A percentile compares a stretch with the other conserved stretches of the same genome.
Conservation (phyloP, 2,329 filamentous ascomycete genomes). For the Ceratocystis huliohia region DNA sequence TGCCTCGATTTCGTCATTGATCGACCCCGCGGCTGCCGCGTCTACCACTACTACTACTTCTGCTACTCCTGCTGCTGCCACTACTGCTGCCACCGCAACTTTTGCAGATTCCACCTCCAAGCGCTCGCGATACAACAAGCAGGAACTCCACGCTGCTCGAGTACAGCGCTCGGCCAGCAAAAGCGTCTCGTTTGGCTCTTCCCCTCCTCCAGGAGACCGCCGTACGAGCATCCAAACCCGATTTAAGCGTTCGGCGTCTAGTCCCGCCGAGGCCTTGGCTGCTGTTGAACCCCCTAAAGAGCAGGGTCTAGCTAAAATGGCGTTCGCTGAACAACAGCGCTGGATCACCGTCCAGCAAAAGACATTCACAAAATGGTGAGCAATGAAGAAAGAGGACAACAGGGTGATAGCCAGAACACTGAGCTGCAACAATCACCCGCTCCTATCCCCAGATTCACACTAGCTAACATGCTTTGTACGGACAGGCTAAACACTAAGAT, state of each 20-base stretch:
- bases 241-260: constrained; percentile 29
- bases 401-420: not conserved
- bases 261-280: constrained; percentile 33
- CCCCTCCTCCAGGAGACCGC: constrained; percentile 18
- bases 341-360: constrained; percentile 86
- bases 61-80: not conserved
- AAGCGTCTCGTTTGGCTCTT: constrained; percentile 25
- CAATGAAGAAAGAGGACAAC: not conserved
- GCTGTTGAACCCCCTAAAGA: constrained; percentile 39
- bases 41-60: constrained; percentile 22
- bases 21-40: constrained; percentile 22
- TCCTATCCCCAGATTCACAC: too few relatives aligned
- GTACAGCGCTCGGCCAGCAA: constrained; percentile 34
- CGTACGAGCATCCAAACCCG: constrained; percentile 27
- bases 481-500: constrained; percentile 90
- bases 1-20: constrained; percentile 9
- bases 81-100: not conserved
- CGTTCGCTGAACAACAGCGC: constrained; percentile 50
- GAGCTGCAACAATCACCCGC: not conserved
- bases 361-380: constrained; percentile 89
- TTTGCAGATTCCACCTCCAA: constrained; percentile 28
- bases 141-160: constrained; percentile 39
- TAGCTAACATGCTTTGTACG: not conserved
- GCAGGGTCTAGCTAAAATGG: constrained; percentile 45
- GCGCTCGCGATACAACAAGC: constrained; percentile 29